Evolutionary conservation across 139 green algal genomes (phyloP), one percentile per base, ranked within the genome.

Genomic region (Chlorella ohadii): DNA sequence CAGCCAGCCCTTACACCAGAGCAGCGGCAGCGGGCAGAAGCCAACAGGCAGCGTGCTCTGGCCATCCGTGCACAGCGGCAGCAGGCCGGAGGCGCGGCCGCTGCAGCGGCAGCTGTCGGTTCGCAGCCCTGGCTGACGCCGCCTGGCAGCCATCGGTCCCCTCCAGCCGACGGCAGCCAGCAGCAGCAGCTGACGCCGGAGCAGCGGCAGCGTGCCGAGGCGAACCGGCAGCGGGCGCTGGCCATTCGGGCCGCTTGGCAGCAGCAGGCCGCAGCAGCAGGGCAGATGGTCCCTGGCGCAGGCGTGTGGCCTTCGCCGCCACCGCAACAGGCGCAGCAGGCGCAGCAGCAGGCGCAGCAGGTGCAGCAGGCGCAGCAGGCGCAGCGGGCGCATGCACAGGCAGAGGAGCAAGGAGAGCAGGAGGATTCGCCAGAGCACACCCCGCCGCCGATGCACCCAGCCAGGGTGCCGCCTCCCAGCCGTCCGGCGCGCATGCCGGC

Each of bases 1-100:
- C 44, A 81, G 74, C 15, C 51, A 22, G 51, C 12, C 12, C 55
- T 70, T 9, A 81, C 74, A 2, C 74, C 56, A 4, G 74, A 68
- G 51, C 73, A 68, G 51, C 73, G 55, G 55, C 51, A 71, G 56
- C 56, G 56, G 47, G 33, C 74, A 0, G 74, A 81, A 19, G 74
- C 56, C 11, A 81, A 81, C 36, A 59, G 74, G 56, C 74, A 81
- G 55, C 36, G 74, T 13, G 74, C 74, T 12, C 74, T 81, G 74
- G 74, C 74, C 33, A 81, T 81, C 15, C 74, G 55, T 13, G 74
- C 74, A 31, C 31, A 34, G 15, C 51, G 57, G 56, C 56, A 68
- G 56, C 56, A 51, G 28, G 15, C 1, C 2, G 64, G 38, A 13
- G 67, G 36, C 1, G 67, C 65, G 4, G 71, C 71, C 0, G 72